Evolutionary conservation across 2,329 filamentous ascomycete species (phyloP).

Genomic region (Colletotrichum destructivum): DNA sequence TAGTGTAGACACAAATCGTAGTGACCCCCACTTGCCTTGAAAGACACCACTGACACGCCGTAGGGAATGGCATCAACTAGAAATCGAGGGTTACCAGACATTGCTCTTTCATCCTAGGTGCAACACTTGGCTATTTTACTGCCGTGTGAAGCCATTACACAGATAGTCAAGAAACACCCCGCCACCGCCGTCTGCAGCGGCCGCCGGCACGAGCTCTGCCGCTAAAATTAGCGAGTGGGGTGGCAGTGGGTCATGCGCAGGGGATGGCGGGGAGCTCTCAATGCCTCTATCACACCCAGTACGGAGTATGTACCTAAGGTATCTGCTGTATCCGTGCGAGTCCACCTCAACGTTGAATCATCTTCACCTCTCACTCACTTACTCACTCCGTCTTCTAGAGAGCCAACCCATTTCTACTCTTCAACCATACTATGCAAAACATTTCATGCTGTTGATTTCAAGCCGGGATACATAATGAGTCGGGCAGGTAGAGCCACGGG

Average conservation of each 20-base stretch:
- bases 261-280: conserved; percentile 1
- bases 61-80: neutral
- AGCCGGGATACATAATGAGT: conserved; percentile 27
- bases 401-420: neutral
- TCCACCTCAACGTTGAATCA: conserved; percentile 13
- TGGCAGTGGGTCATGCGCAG: conserved; percentile 5
- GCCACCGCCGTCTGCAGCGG: neutral
- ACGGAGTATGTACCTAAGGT: too few species aligned
- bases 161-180: neutral
- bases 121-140: too few species aligned
- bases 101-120: too few species aligned
- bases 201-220: conserved; percentile 1
- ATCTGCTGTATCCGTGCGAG: conserved; percentile 10
- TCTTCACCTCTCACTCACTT: neutral
- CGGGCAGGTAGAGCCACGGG: conserved; percentile 11
- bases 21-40: neutral
- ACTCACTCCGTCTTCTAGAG: neutral
- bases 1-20: neutral
- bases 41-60: too few species aligned
- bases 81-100: neutral
- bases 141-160: neutral
- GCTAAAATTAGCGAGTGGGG: conserved; percentile 20
- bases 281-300: neutral
- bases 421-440: conserved; percentile 17
- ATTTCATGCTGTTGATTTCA: conserved; percentile 8